These are phyloP conservation scores for Lactarius sp. DNA, from an alignment of 768 basidiomycete species.

Conservation along the genomic window DNA sequence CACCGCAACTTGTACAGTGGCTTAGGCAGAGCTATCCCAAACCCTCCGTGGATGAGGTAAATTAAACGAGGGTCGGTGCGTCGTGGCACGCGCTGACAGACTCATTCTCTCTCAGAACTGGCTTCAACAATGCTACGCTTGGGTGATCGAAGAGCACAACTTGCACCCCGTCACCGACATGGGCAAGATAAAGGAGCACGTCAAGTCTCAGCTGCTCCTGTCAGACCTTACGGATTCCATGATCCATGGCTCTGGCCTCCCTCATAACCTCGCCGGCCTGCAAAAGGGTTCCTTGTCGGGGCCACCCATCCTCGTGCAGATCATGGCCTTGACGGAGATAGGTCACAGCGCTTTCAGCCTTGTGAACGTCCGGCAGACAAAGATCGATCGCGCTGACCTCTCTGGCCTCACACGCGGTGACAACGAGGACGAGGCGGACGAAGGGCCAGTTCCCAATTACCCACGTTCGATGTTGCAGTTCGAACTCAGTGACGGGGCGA, in stretches of 20 bases:
- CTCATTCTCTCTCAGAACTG: conserved; percentile 49
- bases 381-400: conserved; percentile 53
- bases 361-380: conserved; percentile 59
- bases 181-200: conserved; percentile 46
- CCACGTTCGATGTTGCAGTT: conserved; percentile 75
- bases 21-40: conserved; percentile 50
- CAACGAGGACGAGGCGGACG: conserved; percentile 51
- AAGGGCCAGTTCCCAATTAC: conserved; percentile 77
- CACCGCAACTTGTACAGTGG: conserved; percentile 44
- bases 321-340: conserved; percentile 76
- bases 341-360: conserved; percentile 79
- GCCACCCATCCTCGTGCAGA: conserved; percentile 65
- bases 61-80: conserved; percentile 19
- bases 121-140: conserved; percentile 67
- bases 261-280: conserved; percentile 37
- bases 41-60: conserved; percentile 60
- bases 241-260: conserved; percentile 63
- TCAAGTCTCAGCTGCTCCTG: conserved; percentile 63
- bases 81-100: background rate
- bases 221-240: conserved; percentile 73
- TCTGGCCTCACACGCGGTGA: conserved; percentile 44
- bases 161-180: conserved; percentile 47
- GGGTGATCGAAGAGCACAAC: conserved; percentile 48
- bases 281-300: conserved; percentile 38
- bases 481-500: conserved; percentile 72